These are phyloP conservation scores for Kurtzmaniella quercitrusa DNA, from an alignment of 1,139 yeast genomes.

Conservation along the genomic window DNA sequence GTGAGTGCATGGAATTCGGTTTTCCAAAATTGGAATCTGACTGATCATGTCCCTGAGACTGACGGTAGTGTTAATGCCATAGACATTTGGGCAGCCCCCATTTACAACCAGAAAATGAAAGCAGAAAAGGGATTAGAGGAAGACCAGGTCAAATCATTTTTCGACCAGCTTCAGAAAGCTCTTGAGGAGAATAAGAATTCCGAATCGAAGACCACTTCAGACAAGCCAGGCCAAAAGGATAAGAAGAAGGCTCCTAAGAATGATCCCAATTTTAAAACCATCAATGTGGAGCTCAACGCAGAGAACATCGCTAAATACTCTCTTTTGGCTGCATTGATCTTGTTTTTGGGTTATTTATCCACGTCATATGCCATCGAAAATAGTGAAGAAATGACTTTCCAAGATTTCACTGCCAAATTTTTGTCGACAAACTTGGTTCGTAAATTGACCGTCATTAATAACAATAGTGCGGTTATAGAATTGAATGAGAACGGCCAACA, in stretches of 20 bases:
- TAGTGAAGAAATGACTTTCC: slow-evolving; percentile 39
- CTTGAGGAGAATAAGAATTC: background rate
- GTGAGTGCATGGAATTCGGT: background rate
- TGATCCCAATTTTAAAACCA: slow-evolving; percentile 4
- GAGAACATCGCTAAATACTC: slow-evolving; percentile 3
- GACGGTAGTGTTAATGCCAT: background rate
- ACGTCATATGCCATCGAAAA: slow-evolving; percentile 14
- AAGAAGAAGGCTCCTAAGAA: background rate
- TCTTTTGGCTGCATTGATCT: slow-evolving; percentile 1
- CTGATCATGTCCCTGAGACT: background rate
- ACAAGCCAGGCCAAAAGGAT: too few species aligned
- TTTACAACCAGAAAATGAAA: background rate
- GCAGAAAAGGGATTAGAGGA: background rate
- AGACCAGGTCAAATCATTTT: background rate
- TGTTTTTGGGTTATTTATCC: slow-evolving; percentile 5
- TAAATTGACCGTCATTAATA: slow-evolving; percentile 35
- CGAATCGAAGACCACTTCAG: background rate
- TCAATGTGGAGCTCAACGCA: slow-evolving; percentile 2
- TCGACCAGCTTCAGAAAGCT: background rate
- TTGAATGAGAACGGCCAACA: slow-evolving; percentile 35
- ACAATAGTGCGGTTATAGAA: slow-evolving; percentile 35
- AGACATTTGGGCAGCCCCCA: background rate
- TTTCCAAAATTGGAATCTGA: background rate
- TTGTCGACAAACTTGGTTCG: slow-evolving; percentile 37
- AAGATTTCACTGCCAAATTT: slow-evolving; percentile 39